Percentiles rank a stretch among this genome's conserved stretches.
phyloP scores from a whole-genome alignment of 2,329 filamentous ascomycete species.

The Botrytis galanthina region DNA sequence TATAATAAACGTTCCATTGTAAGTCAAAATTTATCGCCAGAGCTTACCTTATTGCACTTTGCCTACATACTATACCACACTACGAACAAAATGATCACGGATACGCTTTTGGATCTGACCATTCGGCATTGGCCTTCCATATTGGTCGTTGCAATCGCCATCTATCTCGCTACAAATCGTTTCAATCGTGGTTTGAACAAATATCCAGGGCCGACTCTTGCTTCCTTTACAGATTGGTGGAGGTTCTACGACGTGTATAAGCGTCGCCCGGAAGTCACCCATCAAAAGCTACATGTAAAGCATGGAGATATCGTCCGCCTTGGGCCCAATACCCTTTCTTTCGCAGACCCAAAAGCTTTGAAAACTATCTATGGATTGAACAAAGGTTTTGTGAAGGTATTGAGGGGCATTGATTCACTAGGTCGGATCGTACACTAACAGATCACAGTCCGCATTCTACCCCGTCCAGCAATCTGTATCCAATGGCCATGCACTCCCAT shows the following conservation, averaged over 20 bases:
- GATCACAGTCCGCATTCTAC: constrained; percentile 70
- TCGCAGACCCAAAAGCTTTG: constrained; percentile 69
- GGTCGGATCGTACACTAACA: background rate
- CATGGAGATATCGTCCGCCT: constrained; percentile 73
- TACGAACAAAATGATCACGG: constrained; percentile 6
- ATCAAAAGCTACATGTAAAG: constrained; percentile 65
- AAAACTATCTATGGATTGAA: constrained; percentile 79
- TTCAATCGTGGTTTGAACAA: constrained; percentile 60
- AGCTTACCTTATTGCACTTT: too few species aligned
- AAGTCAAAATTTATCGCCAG: background rate
- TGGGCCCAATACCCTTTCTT: constrained; percentile 71
- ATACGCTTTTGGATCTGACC: constrained; percentile 3
- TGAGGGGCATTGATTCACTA: background rate
- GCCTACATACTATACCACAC: background rate
- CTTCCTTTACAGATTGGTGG: constrained; percentile 71
- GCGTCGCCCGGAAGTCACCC: constrained; percentile 64
- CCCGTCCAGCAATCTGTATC: constrained; percentile 72
- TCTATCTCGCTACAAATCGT: constrained; percentile 49
- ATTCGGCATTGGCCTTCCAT: constrained; percentile 45
- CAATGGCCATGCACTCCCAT: constrained; percentile 65
- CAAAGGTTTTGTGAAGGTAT: constrained; percentile 75
- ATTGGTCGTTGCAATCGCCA: constrained; percentile 37
- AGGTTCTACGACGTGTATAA: constrained; percentile 66
- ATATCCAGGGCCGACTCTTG: constrained; percentile 70
- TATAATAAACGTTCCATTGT: background rate